Base-by-base conservation (phyloP, 441 rosid genomes). In the Corymbia calophylla region DNA sequence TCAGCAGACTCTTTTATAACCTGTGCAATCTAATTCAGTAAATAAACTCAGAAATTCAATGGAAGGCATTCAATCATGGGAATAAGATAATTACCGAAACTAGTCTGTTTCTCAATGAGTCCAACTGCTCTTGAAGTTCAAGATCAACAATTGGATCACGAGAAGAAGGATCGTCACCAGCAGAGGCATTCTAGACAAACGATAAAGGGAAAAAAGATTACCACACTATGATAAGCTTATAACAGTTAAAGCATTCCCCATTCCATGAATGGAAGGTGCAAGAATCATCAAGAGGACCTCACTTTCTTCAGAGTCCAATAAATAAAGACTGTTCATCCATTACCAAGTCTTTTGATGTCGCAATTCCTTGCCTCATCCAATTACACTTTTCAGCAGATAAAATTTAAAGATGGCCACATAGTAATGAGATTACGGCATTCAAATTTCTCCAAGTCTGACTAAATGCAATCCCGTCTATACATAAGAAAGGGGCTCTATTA, bases 91-190 rank as follows among this genome's bases (percentile, higher is more conserved):
- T 93, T 91, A 98, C 99, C 96, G 81, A 47, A 82, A 73, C 49
- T 91, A 98, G 97, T 91, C 94, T 94, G 86, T 92, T 90, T 92
- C 98, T 95, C 87, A 97, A 90, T 70, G 94, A 94, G 90, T 93
- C 94, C 94, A 98, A 88, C 82, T 95, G 93, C 29, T 92, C 90
- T 94, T 97, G 98, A 87, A 95, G 93, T 87, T 93, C 94, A 19
- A 88, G 91, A 60, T 95, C 95, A 89, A 86, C 70, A 7, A 95
- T 89, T 87, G 91, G 88, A 90, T 93, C 94, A 90, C 90, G 90
- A 68, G 91, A 81, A 53, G 48, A 85, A 23, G 89, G 92, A 90
- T 88, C 91, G 39, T 92, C 90, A 88, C 77, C 90, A 18, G 90
- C 86, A 58, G 92, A 91, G 86, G 92, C 95, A 82, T 94, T 91